Evolutionary conservation across 495 filamentous ascomycete genomes (phyloP), one percentile per base, ranked within the genome.

Genomic region (Viridothelium virens): DNA sequence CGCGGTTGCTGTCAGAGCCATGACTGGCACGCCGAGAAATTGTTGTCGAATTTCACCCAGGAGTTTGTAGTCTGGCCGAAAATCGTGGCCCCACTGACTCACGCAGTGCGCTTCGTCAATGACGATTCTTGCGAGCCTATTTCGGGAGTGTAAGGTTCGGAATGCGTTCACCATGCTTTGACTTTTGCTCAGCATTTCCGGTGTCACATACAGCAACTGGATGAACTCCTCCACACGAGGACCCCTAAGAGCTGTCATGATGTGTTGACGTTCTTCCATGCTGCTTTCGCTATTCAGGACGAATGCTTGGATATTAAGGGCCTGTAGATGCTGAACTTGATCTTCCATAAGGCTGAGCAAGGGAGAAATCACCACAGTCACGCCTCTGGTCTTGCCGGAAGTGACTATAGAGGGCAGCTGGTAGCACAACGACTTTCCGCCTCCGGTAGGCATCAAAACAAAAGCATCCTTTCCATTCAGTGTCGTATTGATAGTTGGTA

Each of bases 101-200:
- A 99, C 93, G 74, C 94, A 99, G 74, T 99, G 94, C 16, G 94
- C 94, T 76, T 99, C 94, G 68, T 99, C 94, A 61, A 99, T 94
- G 39, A 97, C 95, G 62, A 99, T 85, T 44, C 94, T 85, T 10
- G 94, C 94, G 12, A 99, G 84, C 66, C 84, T 88, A 6, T 80
- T 76, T 37, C 84, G 84, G 18, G 68, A 68, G 68, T 94, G 81
- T 25, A 99, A 83, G 7, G 77, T 75, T 46, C 82, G 73, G 34
- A 99, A 77, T 7, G 79, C 80, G 64, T 78, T 79, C 47, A 85
- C 74, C 73, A 97, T 84, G 3, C 72, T 70, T 56, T 81, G 72
- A 72, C 84, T 97, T 70, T 90, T 95, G 73, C 80, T 90, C 38
- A 97, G 81, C 95, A 97, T 97, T 75, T 99, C 94, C 0, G 94